Conservation (phyloP, 371 early-diverging fungal species). For the Rhizopus arrhizus region DNA sequence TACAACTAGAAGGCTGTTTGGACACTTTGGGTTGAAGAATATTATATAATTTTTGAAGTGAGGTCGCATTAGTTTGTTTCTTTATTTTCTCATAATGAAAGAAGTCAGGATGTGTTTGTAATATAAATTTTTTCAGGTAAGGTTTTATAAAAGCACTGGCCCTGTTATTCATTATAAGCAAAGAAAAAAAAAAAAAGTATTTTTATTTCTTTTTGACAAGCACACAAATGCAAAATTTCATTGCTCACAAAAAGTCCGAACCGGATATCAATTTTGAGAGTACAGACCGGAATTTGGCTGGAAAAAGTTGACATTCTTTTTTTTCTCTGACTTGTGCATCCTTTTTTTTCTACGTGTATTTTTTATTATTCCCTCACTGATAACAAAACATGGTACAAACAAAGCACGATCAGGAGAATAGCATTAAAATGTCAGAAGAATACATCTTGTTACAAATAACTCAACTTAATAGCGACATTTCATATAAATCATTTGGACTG, state of each 20-base stretch:
- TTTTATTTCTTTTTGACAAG: slow-evolving; percentile 1
- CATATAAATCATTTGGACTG: slow-evolving; percentile 1
- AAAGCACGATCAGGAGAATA: not conserved
- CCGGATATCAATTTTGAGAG: not conserved
- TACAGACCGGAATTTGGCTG: not conserved
- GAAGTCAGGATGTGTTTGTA: slow-evolving; percentile 49
- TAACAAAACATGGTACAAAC: not conserved
- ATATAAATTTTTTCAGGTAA: slow-evolving; percentile 41
- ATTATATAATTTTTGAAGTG: slow-evolving; percentile 38
- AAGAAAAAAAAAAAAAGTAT: slow-evolving; percentile 4
- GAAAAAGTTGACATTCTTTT: not conserved
- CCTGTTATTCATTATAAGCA: slow-evolving; percentile 10
- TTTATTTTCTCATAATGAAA: slow-evolving; percentile 33
- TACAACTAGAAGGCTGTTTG: slow-evolving; percentile 7
- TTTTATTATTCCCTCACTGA: not conserved
- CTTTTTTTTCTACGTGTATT: not conserved
- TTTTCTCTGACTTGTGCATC: not conserved
- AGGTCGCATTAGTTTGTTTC: slow-evolving; percentile 37
- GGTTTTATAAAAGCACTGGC: slow-evolving; percentile 31
- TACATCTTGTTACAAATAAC: not conserved
- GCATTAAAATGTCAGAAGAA: not conserved
- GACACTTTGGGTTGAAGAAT: slow-evolving; percentile 7
- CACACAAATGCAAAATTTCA: no score
- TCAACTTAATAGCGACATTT: not conserved
- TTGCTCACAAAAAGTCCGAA: not conserved